These are phyloP conservation scores for Hypocrella siamensis DNA, from an alignment of 2,329 filamentous ascomycete species.

Conservation along the genomic window DNA sequence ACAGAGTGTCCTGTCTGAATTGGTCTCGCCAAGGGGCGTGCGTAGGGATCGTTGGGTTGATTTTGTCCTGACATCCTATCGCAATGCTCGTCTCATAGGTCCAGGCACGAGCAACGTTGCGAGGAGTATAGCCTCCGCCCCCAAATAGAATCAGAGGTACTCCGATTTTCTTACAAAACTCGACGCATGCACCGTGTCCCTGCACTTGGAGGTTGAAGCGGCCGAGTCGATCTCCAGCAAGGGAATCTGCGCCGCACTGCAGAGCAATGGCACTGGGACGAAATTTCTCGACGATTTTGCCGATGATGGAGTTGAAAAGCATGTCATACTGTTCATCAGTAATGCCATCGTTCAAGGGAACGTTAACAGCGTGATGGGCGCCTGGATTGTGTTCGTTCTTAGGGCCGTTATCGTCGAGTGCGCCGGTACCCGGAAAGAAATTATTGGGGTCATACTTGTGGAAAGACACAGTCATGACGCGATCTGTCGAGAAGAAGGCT, in stretches of 20 bases:
- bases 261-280: constrained; percentile 83
- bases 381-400: constrained; percentile 71
- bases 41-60: constrained; percentile 57
- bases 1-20: constrained; percentile 76
- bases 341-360: constrained; percentile 80
- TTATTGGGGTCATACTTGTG: constrained; percentile 79
- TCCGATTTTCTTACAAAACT: constrained; percentile 67
- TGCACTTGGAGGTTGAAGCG: constrained; percentile 95
- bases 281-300: constrained; percentile 65
- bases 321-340: constrained; percentile 77
- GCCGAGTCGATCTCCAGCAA: constrained; percentile 84
- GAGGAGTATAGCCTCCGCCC: constrained; percentile 88
- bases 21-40: constrained; percentile 78
- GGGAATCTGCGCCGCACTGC: constrained; percentile 88
- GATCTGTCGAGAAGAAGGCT: constrained; percentile 77
- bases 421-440: constrained; percentile 89
- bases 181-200: constrained; percentile 82
- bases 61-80: constrained; percentile 55
- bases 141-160: constrained; percentile 82
- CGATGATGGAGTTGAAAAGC: constrained; percentile 72
- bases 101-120: constrained; percentile 94
- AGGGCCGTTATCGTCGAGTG: constrained; percentile 70
- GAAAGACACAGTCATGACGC: constrained; percentile 86
- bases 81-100: constrained; percentile 90
- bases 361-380: constrained; percentile 79